Conservation (phyloP, 352 stramenopile genomes). For the Pythium dissimile region DNA sequence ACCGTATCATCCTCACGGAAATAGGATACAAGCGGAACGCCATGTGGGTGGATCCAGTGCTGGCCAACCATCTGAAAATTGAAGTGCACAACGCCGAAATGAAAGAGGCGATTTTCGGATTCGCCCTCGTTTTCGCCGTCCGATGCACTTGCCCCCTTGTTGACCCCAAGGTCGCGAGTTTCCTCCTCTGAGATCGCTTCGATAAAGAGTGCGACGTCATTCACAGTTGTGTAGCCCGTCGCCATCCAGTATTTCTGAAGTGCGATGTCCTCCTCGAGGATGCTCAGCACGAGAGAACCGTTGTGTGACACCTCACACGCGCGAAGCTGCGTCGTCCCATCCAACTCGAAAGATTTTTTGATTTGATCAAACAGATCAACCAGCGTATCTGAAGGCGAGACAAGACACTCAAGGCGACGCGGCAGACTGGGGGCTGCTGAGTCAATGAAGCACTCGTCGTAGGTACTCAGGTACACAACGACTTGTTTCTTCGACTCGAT, state of each 20-base stretch:
- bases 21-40: conserved; percentile 61
- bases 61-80: conserved; percentile 52
- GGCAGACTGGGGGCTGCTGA: conserved; percentile 25
- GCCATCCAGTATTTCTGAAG: conserved; percentile 52
- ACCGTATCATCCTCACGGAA: conserved; percentile 69
- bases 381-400: conserved; percentile 49
- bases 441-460: conserved; percentile 67
- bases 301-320: conserved; percentile 61
- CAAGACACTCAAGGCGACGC: conserved; percentile 58
- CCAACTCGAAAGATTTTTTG: conserved; percentile 37
- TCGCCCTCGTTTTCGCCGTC: conserved; percentile 18
- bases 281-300: conserved; percentile 44
- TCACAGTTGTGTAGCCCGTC: conserved; percentile 22
- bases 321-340: conserved; percentile 35
- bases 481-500: conserved; percentile 86
- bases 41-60: conserved; percentile 73
- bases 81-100: conserved; percentile 72
- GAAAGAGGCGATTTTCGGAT: conserved; percentile 26
- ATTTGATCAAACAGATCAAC: conserved; percentile 53
- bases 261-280: conserved; percentile 35
- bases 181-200: conserved; percentile 47
- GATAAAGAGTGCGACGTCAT: conserved; percentile 54
- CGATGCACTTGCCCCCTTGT: not conserved
- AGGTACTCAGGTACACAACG: conserved; percentile 69
- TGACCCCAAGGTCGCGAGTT: not conserved